Base-by-base conservation (phyloP, 768 basidiomycete genomes). In the Calocybe gangraenosa region DNA sequence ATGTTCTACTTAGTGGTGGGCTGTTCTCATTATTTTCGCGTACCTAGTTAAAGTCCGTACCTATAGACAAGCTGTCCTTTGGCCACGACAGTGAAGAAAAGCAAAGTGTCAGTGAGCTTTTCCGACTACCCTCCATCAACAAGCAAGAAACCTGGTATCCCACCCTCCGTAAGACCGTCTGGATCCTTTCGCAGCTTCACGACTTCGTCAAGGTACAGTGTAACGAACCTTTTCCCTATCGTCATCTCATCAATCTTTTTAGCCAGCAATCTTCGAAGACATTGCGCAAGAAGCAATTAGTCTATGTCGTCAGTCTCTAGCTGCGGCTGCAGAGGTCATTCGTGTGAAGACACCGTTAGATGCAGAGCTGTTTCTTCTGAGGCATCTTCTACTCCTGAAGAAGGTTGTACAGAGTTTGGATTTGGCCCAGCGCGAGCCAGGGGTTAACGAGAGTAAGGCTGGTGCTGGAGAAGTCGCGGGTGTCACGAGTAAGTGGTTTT, bases 231-330 rank as follows among this genome's bases (percentile, higher is more conserved):
- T 6, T 13, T 19, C 47, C 5, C 40, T 39, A 9, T 14, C n/a
- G 40, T 21, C 21, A 32, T 13, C 28, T 37, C 31, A 25, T 31
- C 31, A 32, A 23, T 21, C 32, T 34, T 8, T 25, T 5, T 47
- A 98, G 93, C 84, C 89, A n/a, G 85, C 82, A 1, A 94, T 97
- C 47, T 99, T 96, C 47, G 88, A 93, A 55, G 96, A 99, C 61
- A 88, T 98, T 32, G 93, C 95, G 0, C 90, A 93, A 65, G 94
- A 97, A 66, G 91, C 94, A 0, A 75, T 96, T 23, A 73, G 76
- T 10, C 69, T 92, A 3, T 95, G 93, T 61, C 79, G 84, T 28
- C 76, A 84, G 47, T 95, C 94, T 0, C 76, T 98, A 3, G 71
- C 87, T 28, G 63, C 75, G 4, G 92, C 89, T 0, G 75, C 87